Evolutionary conservation across 805 yeast genomes (phyloP), one percentile per base, ranked within the genome.

Genomic region (Jamesozyma hellenica): DNA sequence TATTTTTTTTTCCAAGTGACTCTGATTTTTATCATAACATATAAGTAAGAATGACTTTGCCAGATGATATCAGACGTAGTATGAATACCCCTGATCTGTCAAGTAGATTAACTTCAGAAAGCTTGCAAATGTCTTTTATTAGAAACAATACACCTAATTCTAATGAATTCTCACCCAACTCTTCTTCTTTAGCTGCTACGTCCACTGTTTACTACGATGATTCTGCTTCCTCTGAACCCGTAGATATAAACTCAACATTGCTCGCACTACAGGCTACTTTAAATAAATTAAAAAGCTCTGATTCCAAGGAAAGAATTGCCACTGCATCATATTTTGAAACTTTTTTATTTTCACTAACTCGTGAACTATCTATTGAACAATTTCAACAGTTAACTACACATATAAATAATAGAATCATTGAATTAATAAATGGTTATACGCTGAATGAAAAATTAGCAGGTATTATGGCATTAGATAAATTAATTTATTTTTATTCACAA

Each of bases 381-480:
- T 74, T 83, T 49, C 72, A 82, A 42, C 63, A 82, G 21, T 82
- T 81, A 60, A 82, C 78, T 56, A 82, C 80, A 54, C 88, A 82
- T 45, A 81, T 88, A 43, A 84, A 87, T 65, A 80, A 82, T 51
- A 75, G 79, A 44, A 80, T 88, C 17, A 82, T 83, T 56, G 94
- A 82, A 51, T 67, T 85, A 35, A 74, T 84, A 34, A 82, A 82
- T 47, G 74, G 84, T 6, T 69, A 74, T 9, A 86, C 79, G 44
- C 63, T 76, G 4, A 58, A 68, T 16, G 84, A 80, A 44, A 77
- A 83, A 46, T 66, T 86, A 28, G 96, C 95, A 13, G 96, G 95
- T 26, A 79, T 87, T 28, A 74, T 85, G n/a, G 95, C 95, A 12
- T 77, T 88, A 44, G 86, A 83, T 58, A 75, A 86, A 5, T 70